These are phyloP conservation scores for Licmophora abbreviata DNA, from an alignment of 108 stramenopile species.

Conservation along the genomic window DNA sequence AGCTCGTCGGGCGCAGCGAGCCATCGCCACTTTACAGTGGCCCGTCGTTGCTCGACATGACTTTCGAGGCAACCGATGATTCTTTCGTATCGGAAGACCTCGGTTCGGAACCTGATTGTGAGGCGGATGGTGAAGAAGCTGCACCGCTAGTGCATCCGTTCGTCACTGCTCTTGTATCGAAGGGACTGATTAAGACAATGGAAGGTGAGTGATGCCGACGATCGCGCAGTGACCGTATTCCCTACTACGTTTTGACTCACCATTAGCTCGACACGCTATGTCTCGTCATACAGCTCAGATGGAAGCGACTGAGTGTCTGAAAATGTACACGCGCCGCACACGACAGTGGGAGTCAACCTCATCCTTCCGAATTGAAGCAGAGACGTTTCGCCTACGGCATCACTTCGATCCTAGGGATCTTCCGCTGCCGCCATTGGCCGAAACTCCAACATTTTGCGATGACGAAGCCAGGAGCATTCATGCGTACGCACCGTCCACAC, in stretches of 20 bases:
- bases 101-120: too few relatives aligned
- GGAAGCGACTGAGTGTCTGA: too few relatives aligned
- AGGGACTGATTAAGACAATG: constrained; percentile 17
- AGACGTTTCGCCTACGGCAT: constrained; percentile 27
- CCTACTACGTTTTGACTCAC: too few relatives aligned
- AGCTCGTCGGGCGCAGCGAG: constrained; percentile 8
- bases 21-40: not conserved
- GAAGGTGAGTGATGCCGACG: constrained; percentile 10
- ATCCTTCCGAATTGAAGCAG: constrained; percentile 35
- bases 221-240: too few relatives aligned
- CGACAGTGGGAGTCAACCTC: constrained; percentile 66
- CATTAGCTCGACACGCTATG: too few relatives aligned
- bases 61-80: not conserved
- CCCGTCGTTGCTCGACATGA: not conserved
- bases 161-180: constrained; percentile 31
- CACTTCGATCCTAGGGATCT: constrained; percentile 46
- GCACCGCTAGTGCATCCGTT: constrained; percentile 47
- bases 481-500: constrained; percentile 47
- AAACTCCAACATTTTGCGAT: constrained; percentile 24
- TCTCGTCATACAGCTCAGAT: too few relatives aligned
- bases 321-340: constrained; percentile 55
- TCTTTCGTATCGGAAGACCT: not conserved
- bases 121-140: not conserved
- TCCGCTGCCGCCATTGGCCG: constrained; percentile 35
- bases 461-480: constrained; percentile 20